Percentiles rank a stretch among this genome's conserved stretches.
These are phyloP conservation scores for Mortierella polycephala DNA, from an alignment of 371 early-diverging fungal species.

Conservation along the genomic window DNA sequence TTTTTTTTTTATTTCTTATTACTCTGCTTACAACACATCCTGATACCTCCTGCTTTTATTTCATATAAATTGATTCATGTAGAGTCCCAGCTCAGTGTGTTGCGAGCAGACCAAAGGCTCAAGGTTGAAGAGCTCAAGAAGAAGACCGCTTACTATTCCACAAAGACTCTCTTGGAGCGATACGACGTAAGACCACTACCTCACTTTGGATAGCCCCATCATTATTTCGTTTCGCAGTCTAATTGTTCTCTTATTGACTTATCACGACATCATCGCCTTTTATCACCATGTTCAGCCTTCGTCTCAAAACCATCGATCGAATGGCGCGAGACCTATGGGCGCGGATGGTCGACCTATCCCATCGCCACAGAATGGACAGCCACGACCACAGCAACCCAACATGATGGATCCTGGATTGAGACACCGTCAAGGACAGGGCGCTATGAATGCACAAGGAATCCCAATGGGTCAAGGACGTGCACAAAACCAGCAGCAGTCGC, in stretches of 20 bases:
- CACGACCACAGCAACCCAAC: conserved; percentile 23
- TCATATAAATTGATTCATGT: background rate
- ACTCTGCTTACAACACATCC: background rate
- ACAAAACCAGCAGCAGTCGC: conserved; percentile 16
- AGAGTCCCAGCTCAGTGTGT: conserved; percentile 38
- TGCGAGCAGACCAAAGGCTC: conserved; percentile 56
- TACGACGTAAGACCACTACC: conserved; percentile 68
- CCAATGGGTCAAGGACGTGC: conserved; percentile 32
- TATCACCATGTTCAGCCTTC: conserved; percentile 12
- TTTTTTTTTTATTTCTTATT: background rate
- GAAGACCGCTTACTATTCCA: conserved; percentile 78
- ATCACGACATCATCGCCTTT: background rate
- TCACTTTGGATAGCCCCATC: background rate
- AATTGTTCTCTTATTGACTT: background rate
- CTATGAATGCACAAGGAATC: conserved; percentile 28
- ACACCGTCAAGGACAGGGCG: conserved; percentile 44
- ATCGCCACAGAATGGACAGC: conserved; percentile 37
- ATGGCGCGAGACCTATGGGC: conserved; percentile 18
- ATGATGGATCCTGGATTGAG: conserved; percentile 51
- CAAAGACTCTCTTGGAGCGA: conserved; percentile 90
- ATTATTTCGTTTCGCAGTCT: background rate
- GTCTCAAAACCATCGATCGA: conserved; percentile 31
- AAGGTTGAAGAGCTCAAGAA: conserved; percentile 74
- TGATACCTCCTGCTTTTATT: conserved; percentile 10
- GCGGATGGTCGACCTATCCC: conserved; percentile 26